Conservation (phyloP, 176 grass and related monocot genomes). For the Carex littledalei region DNA sequence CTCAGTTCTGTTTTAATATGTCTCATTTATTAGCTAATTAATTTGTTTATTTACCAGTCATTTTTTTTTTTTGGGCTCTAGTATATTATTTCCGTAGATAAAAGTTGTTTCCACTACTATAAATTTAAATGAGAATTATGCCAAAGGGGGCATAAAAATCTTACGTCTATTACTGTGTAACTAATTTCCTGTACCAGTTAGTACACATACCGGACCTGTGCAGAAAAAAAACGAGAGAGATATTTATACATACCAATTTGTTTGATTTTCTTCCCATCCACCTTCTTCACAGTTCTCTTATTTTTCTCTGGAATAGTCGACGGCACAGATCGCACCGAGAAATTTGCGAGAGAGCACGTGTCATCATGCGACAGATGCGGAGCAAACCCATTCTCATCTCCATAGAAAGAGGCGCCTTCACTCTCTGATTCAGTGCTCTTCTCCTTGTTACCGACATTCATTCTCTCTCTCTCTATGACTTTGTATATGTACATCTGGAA, state of each 20-base stretch:
- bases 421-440: slow-evolving; percentile 53
- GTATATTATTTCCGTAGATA: neutral
- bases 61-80: neutral
- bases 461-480: slow-evolving; percentile 67
- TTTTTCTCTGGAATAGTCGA: slow-evolving; percentile 22
- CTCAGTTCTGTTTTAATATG: neutral
- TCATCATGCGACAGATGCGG: slow-evolving; percentile 28
- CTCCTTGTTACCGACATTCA: slow-evolving; percentile 27
- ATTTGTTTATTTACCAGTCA: neutral
- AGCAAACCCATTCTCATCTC: slow-evolving; percentile 56
- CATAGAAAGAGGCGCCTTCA: slow-evolving; percentile 44
- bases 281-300: slow-evolving; percentile 34
- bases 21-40: neutral
- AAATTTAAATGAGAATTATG: neutral
- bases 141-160: no score
- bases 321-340: slow-evolving; percentile 25
- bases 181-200: neutral
- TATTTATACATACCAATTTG: slow-evolving; percentile 30
- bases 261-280: slow-evolving; percentile 33
- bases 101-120: neutral
- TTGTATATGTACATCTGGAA: slow-evolving; percentile 91
- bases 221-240: slow-evolving; percentile 2
- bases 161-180: neutral
- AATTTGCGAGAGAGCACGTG: slow-evolving; percentile 13
- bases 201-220: neutral